phyloP scores from a whole-genome alignment of 192 early-diverging fungal species.

The Geranomyces michiganensis region DNA sequence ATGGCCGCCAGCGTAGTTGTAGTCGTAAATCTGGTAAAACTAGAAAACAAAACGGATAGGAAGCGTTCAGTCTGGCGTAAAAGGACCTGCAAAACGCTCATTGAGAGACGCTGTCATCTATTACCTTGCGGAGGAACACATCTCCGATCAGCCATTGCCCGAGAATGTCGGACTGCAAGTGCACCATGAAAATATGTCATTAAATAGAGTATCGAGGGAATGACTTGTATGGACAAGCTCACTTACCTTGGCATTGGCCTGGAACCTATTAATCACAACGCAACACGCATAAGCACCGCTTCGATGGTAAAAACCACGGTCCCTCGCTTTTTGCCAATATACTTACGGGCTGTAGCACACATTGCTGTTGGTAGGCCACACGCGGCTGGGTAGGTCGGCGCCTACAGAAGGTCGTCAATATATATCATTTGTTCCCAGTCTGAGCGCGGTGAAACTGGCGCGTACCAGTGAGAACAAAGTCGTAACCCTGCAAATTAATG shows the following conservation, averaged over 20 bases:
- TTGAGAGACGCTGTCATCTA: neutral
- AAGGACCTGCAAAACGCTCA: neutral
- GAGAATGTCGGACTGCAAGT: neutral
- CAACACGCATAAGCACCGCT: too few species aligned
- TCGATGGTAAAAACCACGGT: too few species aligned
- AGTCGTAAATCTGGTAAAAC: constrained; percentile 38
- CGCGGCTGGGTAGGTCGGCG: constrained; percentile 21
- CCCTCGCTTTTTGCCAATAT: too few species aligned
- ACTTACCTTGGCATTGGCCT: too few species aligned
- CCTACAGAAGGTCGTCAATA: neutral
- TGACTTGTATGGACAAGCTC: too few species aligned
- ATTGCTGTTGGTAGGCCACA: constrained; percentile 25
- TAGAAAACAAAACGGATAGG: constrained; percentile 10
- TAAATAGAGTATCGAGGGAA: too few species aligned
- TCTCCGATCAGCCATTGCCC: constrained; percentile 30
- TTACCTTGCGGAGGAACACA: constrained; percentile 35
- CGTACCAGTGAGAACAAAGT: constrained; percentile 23
- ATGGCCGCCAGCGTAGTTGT: constrained; percentile 10
- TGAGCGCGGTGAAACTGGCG: neutral
- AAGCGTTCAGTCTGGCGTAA: too few species aligned
- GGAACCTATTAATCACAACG: too few species aligned
- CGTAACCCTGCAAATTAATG: constrained; percentile 17
- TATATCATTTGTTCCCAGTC: neutral
- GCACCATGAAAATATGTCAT: too few species aligned
- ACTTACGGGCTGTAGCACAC: constrained; percentile 28